Conservation (phyloP, 2,329 filamentous ascomycete species). For the Penicillium sp. region DNA sequence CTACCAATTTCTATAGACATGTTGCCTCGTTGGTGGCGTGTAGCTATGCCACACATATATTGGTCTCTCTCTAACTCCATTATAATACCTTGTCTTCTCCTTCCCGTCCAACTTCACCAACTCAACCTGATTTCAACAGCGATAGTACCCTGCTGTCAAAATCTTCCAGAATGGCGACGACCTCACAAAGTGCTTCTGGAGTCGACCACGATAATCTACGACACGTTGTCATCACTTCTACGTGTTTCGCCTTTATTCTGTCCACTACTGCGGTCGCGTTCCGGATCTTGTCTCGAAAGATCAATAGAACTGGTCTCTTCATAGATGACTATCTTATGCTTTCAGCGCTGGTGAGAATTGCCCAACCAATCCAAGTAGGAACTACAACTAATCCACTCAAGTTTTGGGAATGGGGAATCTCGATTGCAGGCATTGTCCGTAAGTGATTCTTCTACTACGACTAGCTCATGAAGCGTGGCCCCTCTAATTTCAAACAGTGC, state of each 20-base stretch:
- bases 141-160: neutral
- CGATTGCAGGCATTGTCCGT: conserved; percentile 31
- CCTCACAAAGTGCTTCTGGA: conserved; percentile 15
- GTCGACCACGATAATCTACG: conserved; percentile 29
- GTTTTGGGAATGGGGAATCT: conserved; percentile 31
- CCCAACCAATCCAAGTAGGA: neutral
- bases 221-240: conserved; percentile 34
- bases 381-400: neutral
- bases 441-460: conserved; percentile 2
- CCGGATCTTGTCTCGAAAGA: conserved; percentile 25
- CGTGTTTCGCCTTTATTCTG: conserved; percentile 29
- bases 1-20: neutral
- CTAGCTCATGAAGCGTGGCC: neutral
- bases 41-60: conserved; percentile 7
- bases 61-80: neutral
- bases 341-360: conserved; percentile 17
- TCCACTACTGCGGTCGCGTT: conserved; percentile 29
- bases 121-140: neutral
- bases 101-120: too few species aligned
- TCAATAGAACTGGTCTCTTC: conserved; percentile 23
- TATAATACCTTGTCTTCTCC: neutral
- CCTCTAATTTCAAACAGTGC: conserved; percentile 18
- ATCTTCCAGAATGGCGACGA: conserved; percentile 17
- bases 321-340: conserved; percentile 20
- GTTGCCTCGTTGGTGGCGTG: conserved; percentile 1